Evolutionary conservation across 2,329 filamentous ascomycete genomes (phyloP), one percentile per base, ranked within the genome.

Genomic region (Gliomastix tumulicola): DNA sequence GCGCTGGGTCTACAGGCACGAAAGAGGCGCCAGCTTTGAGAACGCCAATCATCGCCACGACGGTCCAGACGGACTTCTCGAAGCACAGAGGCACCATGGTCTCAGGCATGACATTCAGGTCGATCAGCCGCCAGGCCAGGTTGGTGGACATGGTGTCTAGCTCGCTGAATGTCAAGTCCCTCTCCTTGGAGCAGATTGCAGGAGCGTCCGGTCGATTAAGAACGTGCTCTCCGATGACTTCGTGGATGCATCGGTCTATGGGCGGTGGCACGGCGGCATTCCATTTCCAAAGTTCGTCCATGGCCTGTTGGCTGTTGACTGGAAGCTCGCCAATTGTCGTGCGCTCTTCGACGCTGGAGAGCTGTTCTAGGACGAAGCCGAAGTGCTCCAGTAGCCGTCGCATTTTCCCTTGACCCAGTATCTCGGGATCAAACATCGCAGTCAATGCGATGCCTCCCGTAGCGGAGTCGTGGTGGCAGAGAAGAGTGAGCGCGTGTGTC

Each of bases 161-260:
- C 17, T 36, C 21, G 11, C 16, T 16, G 20, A 28, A 36, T 15
- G 34, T 36, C 21, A 15, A 27, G 8, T 36, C 34, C 42, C 64
- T 64, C 38, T 68, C 64, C 62, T 63, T 67, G 3, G 65, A 63
- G 33, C 60, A 47, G 21, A 68, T 55, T 18, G 65, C 65, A 5
- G 49, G 43, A 11, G 52, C 48, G 13, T 46, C 38, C 1, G 64
- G 61, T 10, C 19, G 10, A 6, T 8, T 11, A 6, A 9, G 8
- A 13, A 12, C 19, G 16, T 32, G 31, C n/a, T 36, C 21, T 9
- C 10, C 21, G 16, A 36, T 18, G n/a, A 36, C 9, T 5, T 30
- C 15, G 17, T 36, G 34, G n/a, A 36, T 17, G 16, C 30, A 28
- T 7, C 15, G 6, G 12, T 34, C 36, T 7, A 34, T 12, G 11